These are phyloP conservation scores for Penicillium antarcticum DNA, from an alignment of 495 filamentous ascomycete genomes.

Conservation along the genomic window DNA sequence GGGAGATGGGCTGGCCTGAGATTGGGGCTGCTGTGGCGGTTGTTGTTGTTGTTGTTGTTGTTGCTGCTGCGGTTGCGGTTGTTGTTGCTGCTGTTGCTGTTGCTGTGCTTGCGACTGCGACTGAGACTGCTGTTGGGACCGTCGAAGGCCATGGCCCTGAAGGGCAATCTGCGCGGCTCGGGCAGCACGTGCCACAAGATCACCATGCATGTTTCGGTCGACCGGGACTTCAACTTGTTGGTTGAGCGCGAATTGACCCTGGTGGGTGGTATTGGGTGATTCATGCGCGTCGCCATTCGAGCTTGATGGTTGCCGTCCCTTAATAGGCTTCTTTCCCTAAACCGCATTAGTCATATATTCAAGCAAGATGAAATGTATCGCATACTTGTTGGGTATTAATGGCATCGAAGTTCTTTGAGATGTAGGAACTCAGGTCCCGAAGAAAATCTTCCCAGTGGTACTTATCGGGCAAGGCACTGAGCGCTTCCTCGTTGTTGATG, in stretches of 20 bases:
- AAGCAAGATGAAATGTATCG: background rate
- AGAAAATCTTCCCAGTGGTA: slow-evolving; percentile 82
- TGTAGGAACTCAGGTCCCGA: slow-evolving; percentile 66
- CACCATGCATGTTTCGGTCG: slow-evolving; percentile 47
- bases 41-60: slow-evolving; percentile 31
- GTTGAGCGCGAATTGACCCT: slow-evolving; percentile 45
- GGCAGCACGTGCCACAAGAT: slow-evolving; percentile 51
- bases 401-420: slow-evolving; percentile 69
- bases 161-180: slow-evolving; percentile 54
- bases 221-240: slow-evolving; percentile 41
- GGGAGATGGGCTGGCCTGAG: slow-evolving; percentile 3
- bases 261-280: slow-evolving; percentile 35
- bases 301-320: slow-evolving; percentile 42
- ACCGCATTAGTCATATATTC: slow-evolving; percentile 18
- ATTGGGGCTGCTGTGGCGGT: slow-evolving; percentile 22
- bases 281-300: slow-evolving; percentile 42
- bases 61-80: slow-evolving; percentile 29
- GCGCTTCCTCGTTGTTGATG: slow-evolving; percentile 55
- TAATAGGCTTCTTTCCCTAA: slow-evolving; percentile 40
- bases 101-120: slow-evolving; percentile 31
- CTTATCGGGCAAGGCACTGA: slow-evolving; percentile 65
- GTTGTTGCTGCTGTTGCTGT: slow-evolving; percentile 21
- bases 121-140: slow-evolving; percentile 42
- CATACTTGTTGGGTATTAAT: slow-evolving; percentile 55
- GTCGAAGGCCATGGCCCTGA: slow-evolving; percentile 43